Conservation (phyloP, 2,329 filamentous ascomycete genomes). For the Chaetomiaceae sp. region DNA sequence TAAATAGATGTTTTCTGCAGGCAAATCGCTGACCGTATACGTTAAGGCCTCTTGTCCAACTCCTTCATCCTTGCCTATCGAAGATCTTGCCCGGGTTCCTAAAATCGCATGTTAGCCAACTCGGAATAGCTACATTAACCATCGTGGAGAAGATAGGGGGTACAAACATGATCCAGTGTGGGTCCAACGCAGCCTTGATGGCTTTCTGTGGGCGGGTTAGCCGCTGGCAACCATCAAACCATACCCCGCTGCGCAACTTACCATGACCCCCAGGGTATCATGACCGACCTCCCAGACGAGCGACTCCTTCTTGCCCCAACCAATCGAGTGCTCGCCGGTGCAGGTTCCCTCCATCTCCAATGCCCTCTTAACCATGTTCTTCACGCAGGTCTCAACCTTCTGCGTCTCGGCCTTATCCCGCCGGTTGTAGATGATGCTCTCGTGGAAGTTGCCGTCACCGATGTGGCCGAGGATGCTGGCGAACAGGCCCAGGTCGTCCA, state of each 20-base stretch:
- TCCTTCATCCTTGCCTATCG: slow-evolving; percentile 44
- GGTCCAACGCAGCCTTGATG: slow-evolving; percentile 78
- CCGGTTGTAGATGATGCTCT: slow-evolving; percentile 82
- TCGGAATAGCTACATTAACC: too few species aligned
- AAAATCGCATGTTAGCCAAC: slow-evolving; percentile 10
- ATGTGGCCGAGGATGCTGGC: slow-evolving; percentile 85
- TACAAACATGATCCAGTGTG: slow-evolving; percentile 66
- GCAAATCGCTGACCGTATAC: too few species aligned
- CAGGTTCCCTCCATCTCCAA: slow-evolving; percentile 92
- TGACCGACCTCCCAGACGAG: slow-evolving; percentile 72
- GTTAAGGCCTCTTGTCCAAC: too few species aligned
- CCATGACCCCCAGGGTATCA: slow-evolving; percentile 77
- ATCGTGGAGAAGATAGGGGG: too few species aligned
- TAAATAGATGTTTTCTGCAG: slow-evolving; percentile 1
- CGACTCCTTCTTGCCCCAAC: slow-evolving; percentile 78
- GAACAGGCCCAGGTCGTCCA: slow-evolving; percentile 79
- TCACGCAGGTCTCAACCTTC: slow-evolving; percentile 73
- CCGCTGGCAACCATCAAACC: background rate
- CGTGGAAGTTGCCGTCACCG: slow-evolving; percentile 91
- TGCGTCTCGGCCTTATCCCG: slow-evolving; percentile 61
- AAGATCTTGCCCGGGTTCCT: slow-evolving; percentile 86
- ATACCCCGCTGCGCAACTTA: slow-evolving; percentile 12
- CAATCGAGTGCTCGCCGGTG: slow-evolving; percentile 82
- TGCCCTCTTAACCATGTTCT: slow-evolving; percentile 86
- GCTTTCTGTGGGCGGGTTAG: slow-evolving; percentile 39